Conservation (phyloP, 164 flowering plant species). For the Piper longum region DNA sequence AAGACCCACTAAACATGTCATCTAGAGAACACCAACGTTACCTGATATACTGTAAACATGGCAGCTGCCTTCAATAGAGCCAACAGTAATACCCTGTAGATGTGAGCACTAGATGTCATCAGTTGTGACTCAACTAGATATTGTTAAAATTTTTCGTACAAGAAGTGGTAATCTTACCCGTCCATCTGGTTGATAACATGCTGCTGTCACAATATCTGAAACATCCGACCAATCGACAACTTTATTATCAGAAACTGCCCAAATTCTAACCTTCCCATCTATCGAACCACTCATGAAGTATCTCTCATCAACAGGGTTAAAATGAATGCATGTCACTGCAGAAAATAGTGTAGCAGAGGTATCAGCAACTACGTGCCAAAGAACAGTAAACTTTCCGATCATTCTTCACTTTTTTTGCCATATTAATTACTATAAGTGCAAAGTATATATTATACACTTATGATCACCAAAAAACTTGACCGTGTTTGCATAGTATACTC, state of each 20-base stretch:
- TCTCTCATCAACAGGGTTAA: conserved; percentile 73
- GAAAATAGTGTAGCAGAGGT: background rate
- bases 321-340: conserved; percentile 81
- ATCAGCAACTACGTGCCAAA: background rate
- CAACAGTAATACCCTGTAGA: conserved; percentile 3
- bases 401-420: background rate
- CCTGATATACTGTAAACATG: conserved; percentile 57
- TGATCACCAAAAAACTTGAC: background rate
- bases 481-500: conserved; percentile 2
- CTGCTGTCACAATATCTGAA: conserved; percentile 18
- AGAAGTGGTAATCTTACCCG: conserved; percentile 17
- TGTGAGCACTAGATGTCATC: conserved; percentile 5
- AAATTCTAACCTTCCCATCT: conserved; percentile 82
- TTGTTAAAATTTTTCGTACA: too few species aligned
- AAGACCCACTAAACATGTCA: background rate
- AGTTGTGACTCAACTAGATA: background rate
- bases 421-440: background rate
- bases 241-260: conserved; percentile 47
- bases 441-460: background rate
- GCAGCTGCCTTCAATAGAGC: conserved; percentile 45
- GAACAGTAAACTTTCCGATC: background rate
- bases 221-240: conserved; percentile 80
- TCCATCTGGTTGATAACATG: conserved; percentile 66
- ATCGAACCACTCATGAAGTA: conserved; percentile 78
- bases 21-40: conserved; percentile 4